phyloP scores from a whole-genome alignment of 1,139 yeast genomes.

The Taphrina communis region DNA sequence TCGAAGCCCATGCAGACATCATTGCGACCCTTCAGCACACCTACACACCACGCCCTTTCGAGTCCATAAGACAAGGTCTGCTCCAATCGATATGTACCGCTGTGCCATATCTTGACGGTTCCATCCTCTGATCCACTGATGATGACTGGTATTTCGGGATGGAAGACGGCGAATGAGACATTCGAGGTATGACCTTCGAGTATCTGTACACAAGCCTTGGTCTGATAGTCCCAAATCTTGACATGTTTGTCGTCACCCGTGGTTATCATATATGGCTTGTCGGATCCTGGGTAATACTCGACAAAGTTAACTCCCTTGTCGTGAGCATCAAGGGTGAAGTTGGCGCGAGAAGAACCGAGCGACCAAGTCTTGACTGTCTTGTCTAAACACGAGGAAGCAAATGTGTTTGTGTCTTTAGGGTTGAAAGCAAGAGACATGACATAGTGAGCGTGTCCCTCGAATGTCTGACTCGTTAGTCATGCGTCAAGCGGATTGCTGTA shows the following conservation, averaged over 20 bases:
- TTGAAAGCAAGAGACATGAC: conserved; percentile 94
- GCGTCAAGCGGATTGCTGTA: neutral
- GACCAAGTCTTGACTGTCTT: conserved; percentile 98
- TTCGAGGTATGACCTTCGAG: conserved; percentile 92
- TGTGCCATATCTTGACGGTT: conserved; percentile 92
- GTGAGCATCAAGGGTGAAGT: conserved; percentile 89
- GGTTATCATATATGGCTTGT: conserved; percentile 92
- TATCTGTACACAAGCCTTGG: conserved; percentile 92
- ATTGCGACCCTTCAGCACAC: conserved; percentile 76
- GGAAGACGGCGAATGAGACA: conserved; percentile 95
- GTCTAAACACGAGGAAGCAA: conserved; percentile 96
- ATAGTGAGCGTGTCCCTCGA: conserved; percentile 95
- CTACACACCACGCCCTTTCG: conserved; percentile 96
- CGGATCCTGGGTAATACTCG: conserved; percentile 95
- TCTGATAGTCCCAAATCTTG: conserved; percentile 96
- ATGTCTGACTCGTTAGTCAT: conserved; percentile 49
- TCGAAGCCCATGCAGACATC: conserved; percentile 92
- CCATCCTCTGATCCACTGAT: conserved; percentile 89
- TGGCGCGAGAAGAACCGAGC: conserved; percentile 84
- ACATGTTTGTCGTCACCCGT: conserved; percentile 91
- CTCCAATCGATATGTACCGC: conserved; percentile 83
- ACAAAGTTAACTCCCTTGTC: conserved; percentile 95
- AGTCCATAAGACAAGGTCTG: conserved; percentile 87
- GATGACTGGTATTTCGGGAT: conserved; percentile 89
- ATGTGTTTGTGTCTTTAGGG: conserved; percentile 96